Conservation (phyloP, 2,329 filamentous ascomycete species). For the Juglanconis juglandina region DNA sequence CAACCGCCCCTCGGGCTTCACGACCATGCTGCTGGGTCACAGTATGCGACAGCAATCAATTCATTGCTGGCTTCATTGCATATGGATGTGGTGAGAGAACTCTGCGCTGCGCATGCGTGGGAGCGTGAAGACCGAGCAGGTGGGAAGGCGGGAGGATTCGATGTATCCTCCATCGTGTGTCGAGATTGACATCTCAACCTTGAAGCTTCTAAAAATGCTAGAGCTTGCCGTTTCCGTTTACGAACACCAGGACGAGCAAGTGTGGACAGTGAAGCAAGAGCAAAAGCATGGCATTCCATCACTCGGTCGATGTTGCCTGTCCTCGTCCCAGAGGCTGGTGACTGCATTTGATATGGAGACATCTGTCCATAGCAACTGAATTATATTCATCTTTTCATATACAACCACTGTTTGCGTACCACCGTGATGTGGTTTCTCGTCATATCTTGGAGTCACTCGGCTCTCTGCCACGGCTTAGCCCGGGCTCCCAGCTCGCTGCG, state of each 20-base stretch:
- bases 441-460: constrained; percentile 8
- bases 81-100: background rate
- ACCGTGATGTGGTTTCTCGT: constrained; percentile 18
- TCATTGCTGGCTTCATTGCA: background rate
- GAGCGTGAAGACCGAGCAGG: background rate
- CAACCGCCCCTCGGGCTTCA: background rate
- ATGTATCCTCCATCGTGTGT: background rate
- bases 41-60: background rate
- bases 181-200: constrained; percentile 1
- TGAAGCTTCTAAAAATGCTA: constrained; percentile 59
- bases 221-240: constrained; percentile 58
- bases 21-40: background rate
- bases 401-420: constrained; percentile 4
- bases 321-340: constrained; percentile 25
- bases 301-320: constrained; percentile 30
- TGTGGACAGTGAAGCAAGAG: constrained; percentile 70
- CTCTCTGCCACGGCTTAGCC: constrained; percentile 15
- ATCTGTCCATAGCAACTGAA: constrained; percentile 19
- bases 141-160: background rate
- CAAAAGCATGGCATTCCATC: constrained; percentile 35
- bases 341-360: constrained; percentile 33
- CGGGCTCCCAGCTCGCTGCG: background rate
- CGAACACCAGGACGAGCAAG: constrained; percentile 54
- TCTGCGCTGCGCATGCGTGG: background rate
- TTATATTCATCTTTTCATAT: background rate